These are phyloP conservation scores for Trichoderma harzianum DNA, from an alignment of 2,329 filamentous ascomycete genomes.

Conservation along the genomic window DNA sequence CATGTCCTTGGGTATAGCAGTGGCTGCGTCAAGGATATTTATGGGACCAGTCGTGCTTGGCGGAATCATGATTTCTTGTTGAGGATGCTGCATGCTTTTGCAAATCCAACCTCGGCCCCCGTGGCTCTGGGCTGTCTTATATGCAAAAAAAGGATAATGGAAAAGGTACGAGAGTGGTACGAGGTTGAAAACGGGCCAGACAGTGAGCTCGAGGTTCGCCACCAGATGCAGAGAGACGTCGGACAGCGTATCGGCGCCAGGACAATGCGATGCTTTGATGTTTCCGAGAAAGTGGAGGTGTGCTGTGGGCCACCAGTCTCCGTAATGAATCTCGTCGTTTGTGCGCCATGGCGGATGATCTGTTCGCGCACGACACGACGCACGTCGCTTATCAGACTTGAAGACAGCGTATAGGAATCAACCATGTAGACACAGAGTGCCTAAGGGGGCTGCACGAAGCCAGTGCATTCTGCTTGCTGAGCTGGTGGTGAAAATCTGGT, in stretches of 20 bases:
- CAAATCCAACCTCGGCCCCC: neutral
- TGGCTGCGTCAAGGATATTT: neutral
- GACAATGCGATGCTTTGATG: conserved; percentile 10
- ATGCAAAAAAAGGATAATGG: neutral
- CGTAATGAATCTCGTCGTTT: conserved; percentile 17
- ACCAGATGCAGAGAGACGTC: neutral
- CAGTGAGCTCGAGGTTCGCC: neutral
- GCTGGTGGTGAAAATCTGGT: conserved; percentile 11
- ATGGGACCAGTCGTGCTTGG: neutral
- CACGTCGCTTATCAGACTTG: conserved; percentile 14
- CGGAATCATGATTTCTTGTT: neutral
- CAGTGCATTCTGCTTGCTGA: conserved; percentile 2
- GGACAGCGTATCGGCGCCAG: neutral
- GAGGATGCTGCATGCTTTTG: neutral
- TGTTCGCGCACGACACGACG: conserved; percentile 13
- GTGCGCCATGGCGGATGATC: conserved; percentile 6
- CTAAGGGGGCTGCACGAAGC: conserved; percentile 12
- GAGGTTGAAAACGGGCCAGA: neutral
- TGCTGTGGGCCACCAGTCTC: conserved; percentile 14
- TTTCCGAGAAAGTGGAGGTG: conserved; percentile 15
- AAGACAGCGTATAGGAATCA: conserved; percentile 1
- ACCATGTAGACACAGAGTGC: conserved; percentile 11
- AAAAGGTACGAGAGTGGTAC: neutral
- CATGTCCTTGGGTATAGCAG: neutral
- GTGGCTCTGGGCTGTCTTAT: neutral